Percentiles rank a stretch among this genome's conserved stretches.
Conservation (phyloP, 208 protist genomes). For the Crithidia fasciculata region DNA sequence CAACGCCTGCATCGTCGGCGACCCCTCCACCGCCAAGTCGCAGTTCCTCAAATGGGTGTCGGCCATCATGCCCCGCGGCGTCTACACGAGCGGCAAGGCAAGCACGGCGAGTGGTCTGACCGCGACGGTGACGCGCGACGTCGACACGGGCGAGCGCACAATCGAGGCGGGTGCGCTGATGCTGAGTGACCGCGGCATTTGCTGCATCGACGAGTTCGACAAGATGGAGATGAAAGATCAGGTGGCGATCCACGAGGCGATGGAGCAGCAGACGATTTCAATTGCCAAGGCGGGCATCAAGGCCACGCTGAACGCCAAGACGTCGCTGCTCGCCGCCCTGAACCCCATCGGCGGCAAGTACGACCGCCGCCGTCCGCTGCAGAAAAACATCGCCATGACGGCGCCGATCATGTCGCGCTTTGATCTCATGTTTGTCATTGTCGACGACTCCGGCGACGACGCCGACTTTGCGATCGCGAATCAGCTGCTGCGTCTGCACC, state of each 20-base stretch:
- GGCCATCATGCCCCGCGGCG: constrained; percentile 92
- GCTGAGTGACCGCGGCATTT: constrained; percentile 99
- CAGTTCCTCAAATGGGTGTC: constrained; percentile 99
- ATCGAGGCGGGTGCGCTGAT: constrained; percentile 99
- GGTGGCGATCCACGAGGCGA: constrained; percentile 99
- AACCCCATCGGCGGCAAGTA: constrained; percentile 99
- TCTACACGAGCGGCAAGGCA: constrained; percentile 99
- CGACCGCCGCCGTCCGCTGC: constrained; percentile 92
- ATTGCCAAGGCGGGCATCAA: constrained; percentile 99
- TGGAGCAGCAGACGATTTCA: constrained; percentile 99
- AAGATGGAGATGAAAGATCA: constrained; percentile 99
- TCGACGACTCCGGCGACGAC: constrained; percentile 97
- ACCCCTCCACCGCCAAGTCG: constrained; percentile 99
- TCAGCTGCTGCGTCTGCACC: constrained; percentile 96
- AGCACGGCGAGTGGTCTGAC: constrained; percentile 97
- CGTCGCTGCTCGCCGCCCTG: constrained; percentile 97
- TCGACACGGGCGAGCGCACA: constrained; percentile 99
- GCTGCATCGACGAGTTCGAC: constrained; percentile 99
- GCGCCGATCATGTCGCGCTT: constrained; percentile 99
- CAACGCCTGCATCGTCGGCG: constrained; percentile 99
- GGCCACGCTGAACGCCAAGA: constrained; percentile 99
- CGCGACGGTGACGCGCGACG: constrained; percentile 97
- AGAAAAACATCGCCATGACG: constrained; percentile 95
- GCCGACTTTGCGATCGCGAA: constrained; percentile 97
- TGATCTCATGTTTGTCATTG: constrained; percentile 99